Evolutionary conservation across 495 filamentous ascomycete genomes (phyloP), one percentile per base, ranked within the genome.

Genomic region (Viridothelium virens): DNA sequence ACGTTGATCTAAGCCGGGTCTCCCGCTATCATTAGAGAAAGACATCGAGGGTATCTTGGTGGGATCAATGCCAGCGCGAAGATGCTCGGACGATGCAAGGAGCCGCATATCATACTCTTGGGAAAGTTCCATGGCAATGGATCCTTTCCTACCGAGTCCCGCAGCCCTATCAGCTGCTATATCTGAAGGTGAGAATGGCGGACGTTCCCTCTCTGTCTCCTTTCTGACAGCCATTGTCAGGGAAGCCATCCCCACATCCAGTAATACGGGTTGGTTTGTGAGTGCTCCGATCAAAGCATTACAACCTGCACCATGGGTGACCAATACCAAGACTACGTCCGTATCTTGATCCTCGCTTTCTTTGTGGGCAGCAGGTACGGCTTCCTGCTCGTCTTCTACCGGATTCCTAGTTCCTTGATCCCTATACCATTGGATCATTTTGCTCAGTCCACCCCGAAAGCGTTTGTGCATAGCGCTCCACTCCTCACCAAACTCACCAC

Each of bases 251-350:
- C 85, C 87, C 16, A 97, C 89, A 73, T 97, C 92, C 61, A 94
- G 81, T 7, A 99, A 82, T 2, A 93, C 89, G 0, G 94, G 91
- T 68, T 93, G 88, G 63, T 92, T 88, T 0, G 90, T 95, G 64
- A 99, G 80, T 3, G 91, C 91, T 5, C 93, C 92, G 62, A 97
- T 92, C 61, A 99, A 76, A 0, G 94, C 95, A 77, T 99, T 99
- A 77, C 94, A 96, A 61, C 92, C 95, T 11, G 95, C 95, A n/a
- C 93, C 93, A 71, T 99, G 94, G 0, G 95, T 96, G 62, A 99
- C 91, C 12, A 99, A 76, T 38, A 99, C 82, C n/a, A 99, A 76
- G 6, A 97, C 85, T 0, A 89, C 83, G 70, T 97, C 90, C 3
- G 82, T 78, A 34, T 87, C 83, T 2, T 82, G 78, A 12, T 83